Evolutionary conservation across 257 asterid genomes (phyloP).

Genomic region (Solanum pinnatisectum): DNA sequence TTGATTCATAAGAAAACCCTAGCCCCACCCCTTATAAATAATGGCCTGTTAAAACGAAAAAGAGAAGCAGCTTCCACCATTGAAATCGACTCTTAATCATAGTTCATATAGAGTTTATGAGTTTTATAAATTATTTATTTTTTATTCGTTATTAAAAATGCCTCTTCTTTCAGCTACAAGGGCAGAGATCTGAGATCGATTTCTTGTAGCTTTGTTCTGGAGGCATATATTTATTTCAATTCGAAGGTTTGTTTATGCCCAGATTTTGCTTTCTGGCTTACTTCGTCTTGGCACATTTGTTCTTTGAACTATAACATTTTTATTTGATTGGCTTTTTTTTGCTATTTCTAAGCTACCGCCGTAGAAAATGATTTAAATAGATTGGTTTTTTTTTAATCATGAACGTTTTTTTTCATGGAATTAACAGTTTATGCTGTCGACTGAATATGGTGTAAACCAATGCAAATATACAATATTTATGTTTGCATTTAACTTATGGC

Average conservation of each 20-base stretch:
- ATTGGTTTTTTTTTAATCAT: no score
- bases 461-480: no score
- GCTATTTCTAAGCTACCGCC: no score
- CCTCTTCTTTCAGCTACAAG: conserved; percentile 82
- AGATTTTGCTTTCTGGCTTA: conserved; percentile 28
- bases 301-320: background rate
- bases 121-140: background rate
- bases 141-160: background rate
- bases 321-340: background rate
- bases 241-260: conserved; percentile 16
- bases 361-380: no score
- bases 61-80: background rate
- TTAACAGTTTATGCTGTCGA: no score
- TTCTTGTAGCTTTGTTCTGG: conserved; percentile 79
- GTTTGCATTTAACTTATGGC: no score
- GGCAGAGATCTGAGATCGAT: conserved; percentile 40
- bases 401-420: no score
- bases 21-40: background rate
- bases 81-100: background rate
- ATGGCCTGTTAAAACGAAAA: background rate
- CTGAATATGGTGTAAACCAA: no score
- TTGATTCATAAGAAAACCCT: background rate
- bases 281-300: conserved; percentile 35
- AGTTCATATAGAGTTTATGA: background rate
- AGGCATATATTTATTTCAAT: conserved; percentile 33